These are phyloP conservation scores for Candida frijolesensis DNA, from an alignment of 1,139 yeast species.

Conservation along the genomic window DNA sequence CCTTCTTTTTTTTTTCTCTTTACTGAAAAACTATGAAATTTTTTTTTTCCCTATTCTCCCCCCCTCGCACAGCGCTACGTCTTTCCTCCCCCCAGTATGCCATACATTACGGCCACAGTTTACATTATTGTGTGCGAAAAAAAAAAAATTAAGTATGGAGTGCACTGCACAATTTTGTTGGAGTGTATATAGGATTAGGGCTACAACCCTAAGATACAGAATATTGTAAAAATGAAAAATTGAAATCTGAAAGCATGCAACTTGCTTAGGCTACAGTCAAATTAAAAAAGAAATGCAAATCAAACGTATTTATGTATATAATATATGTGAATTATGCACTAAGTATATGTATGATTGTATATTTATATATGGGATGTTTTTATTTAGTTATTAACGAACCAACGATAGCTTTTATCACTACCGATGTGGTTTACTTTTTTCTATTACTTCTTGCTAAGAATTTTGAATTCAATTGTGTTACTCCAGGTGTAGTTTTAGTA, in stretches of 20 bases:
- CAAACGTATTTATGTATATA: neutral
- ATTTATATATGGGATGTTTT: neutral
- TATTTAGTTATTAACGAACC: neutral
- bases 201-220: slow-evolving; percentile 7
- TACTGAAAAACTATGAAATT: slow-evolving; percentile 1
- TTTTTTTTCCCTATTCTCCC: slow-evolving; percentile 1
- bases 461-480: slow-evolving; percentile 46
- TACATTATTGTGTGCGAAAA: slow-evolving; percentile 3
- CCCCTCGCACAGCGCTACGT: neutral
- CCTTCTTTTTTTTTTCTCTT: slow-evolving; percentile 1
- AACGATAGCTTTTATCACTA: neutral
- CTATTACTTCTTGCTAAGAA: slow-evolving; percentile 46
- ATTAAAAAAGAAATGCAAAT: neutral
- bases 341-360: neutral
- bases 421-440: slow-evolving; percentile 22
- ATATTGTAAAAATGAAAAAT: neutral
- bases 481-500: slow-evolving; percentile 18
- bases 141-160: neutral
- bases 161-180: neutral
- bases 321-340: neutral
- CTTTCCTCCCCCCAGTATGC: neutral
- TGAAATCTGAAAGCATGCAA: neutral
- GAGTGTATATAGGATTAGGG: slow-evolving; percentile 11
- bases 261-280: neutral
- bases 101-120: neutral